Percentiles rank a stretch among this genome's conserved stretches.
Evolutionary conservation across 306 rosid species (phyloP).

Genomic region (Hylodesmum podocarpum): DNA sequence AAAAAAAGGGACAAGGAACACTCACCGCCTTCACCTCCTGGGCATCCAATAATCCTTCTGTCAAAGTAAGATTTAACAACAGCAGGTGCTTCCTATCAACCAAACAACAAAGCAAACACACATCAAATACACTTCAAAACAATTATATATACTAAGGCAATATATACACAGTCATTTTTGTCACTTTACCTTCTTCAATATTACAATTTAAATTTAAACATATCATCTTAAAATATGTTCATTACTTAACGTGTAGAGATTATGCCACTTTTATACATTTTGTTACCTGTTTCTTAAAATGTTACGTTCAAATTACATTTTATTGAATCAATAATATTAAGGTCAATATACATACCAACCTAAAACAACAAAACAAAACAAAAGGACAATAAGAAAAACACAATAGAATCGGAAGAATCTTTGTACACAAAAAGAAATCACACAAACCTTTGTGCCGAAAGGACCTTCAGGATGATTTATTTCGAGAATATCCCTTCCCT

Average conservation of each 20-base stretch:
- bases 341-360: not conserved
- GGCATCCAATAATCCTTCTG: conserved; percentile 95
- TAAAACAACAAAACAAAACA: not conserved
- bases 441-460: conserved; percentile 84
- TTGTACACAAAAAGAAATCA: not conserved
- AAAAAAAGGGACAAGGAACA: conserved; percentile 27
- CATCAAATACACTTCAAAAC: conserved; percentile 14
- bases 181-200: not conserved
- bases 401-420: too few relatives aligned
- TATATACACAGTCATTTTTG: not conserved
- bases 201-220: not conserved
- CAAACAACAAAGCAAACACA: conserved; percentile 3
- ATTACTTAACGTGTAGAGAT: not conserved
- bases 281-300: not conserved
- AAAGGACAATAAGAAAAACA: not conserved
- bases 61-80: conserved; percentile 69
- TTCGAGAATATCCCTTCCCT: conserved; percentile 67
- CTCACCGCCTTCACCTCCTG: conserved; percentile 94
- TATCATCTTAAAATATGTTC: not conserved
- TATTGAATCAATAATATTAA: not conserved
- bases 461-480: conserved; percentile 73
- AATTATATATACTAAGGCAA: not conserved
- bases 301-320: not conserved
- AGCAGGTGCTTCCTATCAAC: conserved; percentile 81
- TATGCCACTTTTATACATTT: not conserved